phyloP scores from a whole-genome alignment of 192 early-diverging fungal species.

The Backusella psychrophila region DNA sequence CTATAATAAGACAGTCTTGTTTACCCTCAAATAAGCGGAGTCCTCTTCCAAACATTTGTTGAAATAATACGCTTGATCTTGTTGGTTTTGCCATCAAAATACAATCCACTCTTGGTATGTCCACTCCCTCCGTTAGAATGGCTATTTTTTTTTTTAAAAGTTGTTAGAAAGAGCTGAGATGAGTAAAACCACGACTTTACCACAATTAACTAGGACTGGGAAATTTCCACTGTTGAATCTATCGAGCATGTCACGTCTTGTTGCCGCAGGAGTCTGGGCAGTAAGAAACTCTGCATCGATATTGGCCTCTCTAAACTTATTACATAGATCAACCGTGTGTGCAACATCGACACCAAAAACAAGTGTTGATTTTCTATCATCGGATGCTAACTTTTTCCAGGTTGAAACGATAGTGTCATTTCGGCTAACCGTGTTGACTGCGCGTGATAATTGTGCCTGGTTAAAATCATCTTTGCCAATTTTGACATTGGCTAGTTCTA shows the following conservation, averaged over 20 bases:
- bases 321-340: conserved; percentile 63
- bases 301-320: conserved; percentile 51
- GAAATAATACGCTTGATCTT: conserved; percentile 77
- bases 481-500: conserved; percentile 50
- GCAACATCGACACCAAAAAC: conserved; percentile 87
- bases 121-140: conserved; percentile 69
- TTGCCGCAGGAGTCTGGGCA: conserved; percentile 48
- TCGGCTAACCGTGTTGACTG: conserved; percentile 55
- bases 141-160: conserved; percentile 8
- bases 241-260: conserved; percentile 56
- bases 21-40: conserved; percentile 69
- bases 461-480: conserved; percentile 61
- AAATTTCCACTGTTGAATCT: conserved; percentile 59
- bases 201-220: conserved; percentile 89
- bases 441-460: conserved; percentile 45
- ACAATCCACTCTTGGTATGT: conserved; percentile 89
- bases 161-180: not conserved
- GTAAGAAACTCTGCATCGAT: conserved; percentile 54
- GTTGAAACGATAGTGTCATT: conserved; percentile 67
- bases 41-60: conserved; percentile 96
- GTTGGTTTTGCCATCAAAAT: conserved; percentile 88
- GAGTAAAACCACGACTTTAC: conserved; percentile 32
- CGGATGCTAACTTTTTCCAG: conserved; percentile 50
- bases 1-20: conserved; percentile 76
- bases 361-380: conserved; percentile 62